Evolutionary conservation across 1,284 basidiomycete genomes (phyloP), one percentile per base, ranked within the genome.

Genomic region (Neolentinus lepideus): DNA sequence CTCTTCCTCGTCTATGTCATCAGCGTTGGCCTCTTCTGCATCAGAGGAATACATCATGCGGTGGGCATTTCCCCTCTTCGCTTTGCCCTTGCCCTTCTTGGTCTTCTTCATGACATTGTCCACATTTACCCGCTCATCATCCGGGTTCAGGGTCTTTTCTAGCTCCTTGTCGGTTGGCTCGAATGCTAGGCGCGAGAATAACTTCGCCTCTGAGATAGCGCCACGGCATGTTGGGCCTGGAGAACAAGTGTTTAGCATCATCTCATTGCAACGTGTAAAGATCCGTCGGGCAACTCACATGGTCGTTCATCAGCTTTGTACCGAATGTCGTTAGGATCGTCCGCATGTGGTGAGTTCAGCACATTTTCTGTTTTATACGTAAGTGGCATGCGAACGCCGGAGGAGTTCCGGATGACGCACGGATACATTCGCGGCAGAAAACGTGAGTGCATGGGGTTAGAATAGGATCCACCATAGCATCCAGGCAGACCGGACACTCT

Each of bases 401-500:
- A 50, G 9, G 47, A 14, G 4, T 12, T 6, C 4, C 24, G 47
- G 14, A 25, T 29, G n/a, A 71, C 76, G 57, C 62, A 79, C 78
- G 57, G 35, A 79, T 72, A 59, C 80, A 83, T 51, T 75, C 75
- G 16, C 71, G 67, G 61, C 80, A 84, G 65, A 79, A 82, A 2
- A 73, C 65, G 59, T 82, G 81, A 8, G 66, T 67, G 59, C 81
- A 83, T 0, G 70, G 60, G 0, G 79, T 82, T 10, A 81, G 63
- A 8, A 79, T 70, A 2, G 79, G 65, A 56, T 77, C 71, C 0
- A 71, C 76, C 57, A 77, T 69, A 2, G 63, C 64, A 57, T 83
- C 80, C 56, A 74, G 76, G 60, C 79, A 82, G 38, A 83, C 75
- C 0, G 80, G 75, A 58, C 79, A 84, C 50, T 80, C 77, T 46